Percentiles rank a stretch among this genome's conserved stretches.
These are phyloP conservation scores for Sarocladiaceae sp. DNA, from an alignment of 2,329 filamentous ascomycete species.

Conservation along the genomic window DNA sequence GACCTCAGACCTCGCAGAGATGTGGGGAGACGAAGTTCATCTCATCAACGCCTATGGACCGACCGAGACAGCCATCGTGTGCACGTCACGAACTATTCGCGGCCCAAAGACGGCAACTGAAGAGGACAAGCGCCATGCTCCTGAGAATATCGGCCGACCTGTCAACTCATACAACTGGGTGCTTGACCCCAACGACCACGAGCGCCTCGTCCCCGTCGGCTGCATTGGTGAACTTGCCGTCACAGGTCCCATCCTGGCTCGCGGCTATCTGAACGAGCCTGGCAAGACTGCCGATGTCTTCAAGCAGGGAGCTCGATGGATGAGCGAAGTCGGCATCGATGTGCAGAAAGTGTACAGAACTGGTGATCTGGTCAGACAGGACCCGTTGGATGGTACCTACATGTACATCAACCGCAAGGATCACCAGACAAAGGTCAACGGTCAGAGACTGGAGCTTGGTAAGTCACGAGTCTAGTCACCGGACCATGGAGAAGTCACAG, in stretches of 20 bases:
- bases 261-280: conserved; percentile 21
- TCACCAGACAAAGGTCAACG: conserved; percentile 46
- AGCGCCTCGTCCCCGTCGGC: conserved; percentile 19
- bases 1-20: conserved; percentile 9
- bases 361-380: conserved; percentile 38
- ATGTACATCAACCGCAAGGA: conserved; percentile 41
- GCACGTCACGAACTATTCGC: no score
- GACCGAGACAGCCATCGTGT: conserved; percentile 29
- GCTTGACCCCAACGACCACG: conserved; percentile 25
- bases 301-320: conserved; percentile 5
- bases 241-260: conserved; percentile 45
- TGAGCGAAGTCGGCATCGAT: no score
- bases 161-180: conserved; percentile 25
- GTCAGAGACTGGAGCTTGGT: conserved; percentile 40
- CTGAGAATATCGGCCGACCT: conserved; percentile 12
- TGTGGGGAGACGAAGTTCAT: conserved; percentile 6
- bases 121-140: background rate
- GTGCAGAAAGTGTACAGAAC: conserved; percentile 41
- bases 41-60: conserved; percentile 35
- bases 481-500: no score
- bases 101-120: conserved; percentile 6
- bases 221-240: conserved; percentile 36
- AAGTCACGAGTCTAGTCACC: no score
- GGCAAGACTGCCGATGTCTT: background rate
- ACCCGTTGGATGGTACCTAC: conserved; percentile 25